phyloP scores from a whole-genome alignment of 768 basidiomycete genomes.

The Kwoniella sp. region DNA sequence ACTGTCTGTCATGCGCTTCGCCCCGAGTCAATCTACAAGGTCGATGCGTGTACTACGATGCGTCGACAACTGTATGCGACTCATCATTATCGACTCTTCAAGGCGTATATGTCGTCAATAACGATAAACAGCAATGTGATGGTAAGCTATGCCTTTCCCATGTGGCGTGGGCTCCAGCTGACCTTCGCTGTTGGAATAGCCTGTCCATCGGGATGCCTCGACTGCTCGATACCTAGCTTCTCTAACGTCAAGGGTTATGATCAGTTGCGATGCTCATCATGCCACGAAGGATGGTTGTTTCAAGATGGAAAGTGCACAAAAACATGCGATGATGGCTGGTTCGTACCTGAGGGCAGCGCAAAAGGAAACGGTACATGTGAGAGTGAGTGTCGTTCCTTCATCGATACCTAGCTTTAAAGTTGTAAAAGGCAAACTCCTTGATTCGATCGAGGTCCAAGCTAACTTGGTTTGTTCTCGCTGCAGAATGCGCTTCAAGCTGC shows the following conservation, averaged over 20 bases:
- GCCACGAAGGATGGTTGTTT: constrained; percentile 51
- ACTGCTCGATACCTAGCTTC: constrained; percentile 49
- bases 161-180: no score
- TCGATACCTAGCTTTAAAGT: no score
- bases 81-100: constrained; percentile 31
- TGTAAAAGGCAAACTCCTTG: no score
- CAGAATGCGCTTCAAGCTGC: constrained; percentile 49
- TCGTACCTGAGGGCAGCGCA: constrained; percentile 31
- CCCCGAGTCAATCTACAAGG: constrained; percentile 49
- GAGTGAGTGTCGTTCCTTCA: constrained; percentile 37
- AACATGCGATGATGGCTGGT: constrained; percentile 43
- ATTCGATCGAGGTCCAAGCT: no score
- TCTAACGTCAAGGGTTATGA: constrained; percentile 25
- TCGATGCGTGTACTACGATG: constrained; percentile 46
- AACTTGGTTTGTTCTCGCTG: not conserved
- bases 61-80: constrained; percentile 46
- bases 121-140: constrained; percentile 44
- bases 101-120: constrained; percentile 48
- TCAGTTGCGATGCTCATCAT: constrained; percentile 37
- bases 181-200: no score
- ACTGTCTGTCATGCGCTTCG: constrained; percentile 49
- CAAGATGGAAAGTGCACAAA: constrained; percentile 42
- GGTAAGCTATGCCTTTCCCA: no score
- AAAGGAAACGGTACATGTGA: constrained; percentile 50
- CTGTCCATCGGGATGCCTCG: constrained; percentile 47